Conservation (phyloP, 179 eudicot genomes). For the Nepenthes alata region DNA sequence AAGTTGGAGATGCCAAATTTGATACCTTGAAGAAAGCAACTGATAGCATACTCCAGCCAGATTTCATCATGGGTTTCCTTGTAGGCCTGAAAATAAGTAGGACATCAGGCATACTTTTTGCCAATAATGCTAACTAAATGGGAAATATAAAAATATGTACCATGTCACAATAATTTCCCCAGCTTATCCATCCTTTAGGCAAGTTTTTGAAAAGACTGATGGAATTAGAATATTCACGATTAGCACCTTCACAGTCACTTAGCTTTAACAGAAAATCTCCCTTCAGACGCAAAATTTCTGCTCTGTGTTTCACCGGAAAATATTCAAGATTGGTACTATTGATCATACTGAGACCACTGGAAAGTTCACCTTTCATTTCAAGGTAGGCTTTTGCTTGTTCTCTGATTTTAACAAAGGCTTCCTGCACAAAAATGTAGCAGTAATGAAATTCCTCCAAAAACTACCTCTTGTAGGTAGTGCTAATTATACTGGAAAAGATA, state of each 20-base stretch:
- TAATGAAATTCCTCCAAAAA: constrained; percentile 4
- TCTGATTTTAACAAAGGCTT: constrained; percentile 87
- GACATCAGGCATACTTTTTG: neutral
- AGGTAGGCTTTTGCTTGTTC: constrained; percentile 97
- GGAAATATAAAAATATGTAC: constrained; percentile 21
- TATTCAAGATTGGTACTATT: constrained; percentile 93
- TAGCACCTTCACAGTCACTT: constrained; percentile 87
- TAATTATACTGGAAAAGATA: neutral
- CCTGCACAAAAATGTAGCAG: constrained; percentile 39
- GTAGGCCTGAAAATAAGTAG: constrained; percentile 51
- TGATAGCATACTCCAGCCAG: constrained; percentile 95
- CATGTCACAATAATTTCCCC: constrained; percentile 97
- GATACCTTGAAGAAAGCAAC: constrained; percentile 96
- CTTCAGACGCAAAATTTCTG: constrained; percentile 82
- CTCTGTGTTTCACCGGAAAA: constrained; percentile 87
- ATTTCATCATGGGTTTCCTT: constrained; percentile 85
- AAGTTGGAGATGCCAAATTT: constrained; percentile 88
- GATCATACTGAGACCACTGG: constrained; percentile 79
- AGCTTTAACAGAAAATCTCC: constrained; percentile 87
- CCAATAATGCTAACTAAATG: neutral
- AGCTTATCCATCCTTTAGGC: constrained; percentile 99
- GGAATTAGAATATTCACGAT: constrained; percentile 82
- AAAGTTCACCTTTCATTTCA: constrained; percentile 90
- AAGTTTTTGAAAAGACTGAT: constrained; percentile 76
- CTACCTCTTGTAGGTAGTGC: neutral